phyloP scores from a whole-genome alignment of 208 protist species.

The Hexamita inflata region DNA sequence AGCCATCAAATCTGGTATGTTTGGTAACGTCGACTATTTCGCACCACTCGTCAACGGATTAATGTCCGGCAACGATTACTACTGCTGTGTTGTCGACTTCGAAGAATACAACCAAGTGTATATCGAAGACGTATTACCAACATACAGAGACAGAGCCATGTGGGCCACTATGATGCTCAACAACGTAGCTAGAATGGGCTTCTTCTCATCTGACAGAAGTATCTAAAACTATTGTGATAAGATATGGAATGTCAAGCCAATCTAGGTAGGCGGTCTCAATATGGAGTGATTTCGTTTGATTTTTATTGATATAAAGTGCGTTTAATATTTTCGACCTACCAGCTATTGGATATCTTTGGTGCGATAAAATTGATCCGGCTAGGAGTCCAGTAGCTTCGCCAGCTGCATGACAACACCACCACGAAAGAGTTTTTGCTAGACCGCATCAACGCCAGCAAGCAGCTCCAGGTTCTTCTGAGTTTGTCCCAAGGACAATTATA shows the following conservation, averaged over 20 bases:
- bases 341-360: no score
- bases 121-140: constrained; percentile 44
- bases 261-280: no score
- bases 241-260: constrained; percentile 56
- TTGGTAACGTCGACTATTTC: constrained; percentile 50
- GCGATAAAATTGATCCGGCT: no score
- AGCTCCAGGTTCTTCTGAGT: no score
- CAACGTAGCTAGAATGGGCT: constrained; percentile 44
- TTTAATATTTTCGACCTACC: no score
- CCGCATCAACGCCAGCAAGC: no score
- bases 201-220: constrained; percentile 58
- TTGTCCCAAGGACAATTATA: no score
- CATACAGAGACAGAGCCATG: constrained; percentile 40
- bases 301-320: no score
- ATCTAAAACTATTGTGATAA: constrained; percentile 60
- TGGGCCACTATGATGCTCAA: constrained; percentile 52
- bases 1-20: constrained; percentile 49
- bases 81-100: constrained; percentile 55
- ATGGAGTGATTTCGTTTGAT: no score
- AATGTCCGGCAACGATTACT: constrained; percentile 46
- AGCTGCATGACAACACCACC: no score
- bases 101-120: constrained; percentile 45
- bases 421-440: no score
- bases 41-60: constrained; percentile 45
- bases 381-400: no score